Conservation (phyloP, 2,329 filamentous ascomycete species). For the Fusarium neocosmosporiellum region DNA sequence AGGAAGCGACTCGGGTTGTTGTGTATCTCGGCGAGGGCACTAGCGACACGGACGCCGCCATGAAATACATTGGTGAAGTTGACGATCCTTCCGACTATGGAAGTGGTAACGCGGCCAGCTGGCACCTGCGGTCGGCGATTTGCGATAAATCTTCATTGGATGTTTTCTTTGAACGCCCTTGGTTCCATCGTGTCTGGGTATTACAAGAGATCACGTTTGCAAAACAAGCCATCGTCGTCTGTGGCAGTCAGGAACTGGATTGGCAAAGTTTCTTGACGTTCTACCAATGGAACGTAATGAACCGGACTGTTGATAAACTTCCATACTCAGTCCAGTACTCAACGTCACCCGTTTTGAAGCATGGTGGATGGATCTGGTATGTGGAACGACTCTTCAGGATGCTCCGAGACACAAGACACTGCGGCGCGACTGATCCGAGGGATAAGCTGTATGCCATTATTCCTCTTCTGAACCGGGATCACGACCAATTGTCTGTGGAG, state of each 20-base stretch:
- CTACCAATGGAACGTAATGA: background rate
- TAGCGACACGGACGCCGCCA: background rate
- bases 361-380: background rate
- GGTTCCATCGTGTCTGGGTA: background rate
- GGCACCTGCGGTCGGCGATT: background rate
- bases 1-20: background rate
- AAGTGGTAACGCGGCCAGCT: too few species aligned
- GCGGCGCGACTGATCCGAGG: background rate
- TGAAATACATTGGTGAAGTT: background rate
- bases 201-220: background rate
- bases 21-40: background rate
- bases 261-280: background rate
- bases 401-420: background rate
- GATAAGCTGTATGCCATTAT: constrained; percentile 1
- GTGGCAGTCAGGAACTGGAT: background rate
- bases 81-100: background rate
- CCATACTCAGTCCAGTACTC: background rate
- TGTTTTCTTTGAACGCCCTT: background rate
- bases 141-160: background rate
- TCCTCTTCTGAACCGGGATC: background rate
- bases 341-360: background rate
- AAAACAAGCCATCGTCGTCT: background rate
- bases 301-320: background rate
- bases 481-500: background rate
- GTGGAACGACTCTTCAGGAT: background rate